Evolutionary conservation across 495 filamentous ascomycete genomes (phyloP), one percentile per base, ranked within the genome.

Genomic region (Bacidia gigantensis): DNA sequence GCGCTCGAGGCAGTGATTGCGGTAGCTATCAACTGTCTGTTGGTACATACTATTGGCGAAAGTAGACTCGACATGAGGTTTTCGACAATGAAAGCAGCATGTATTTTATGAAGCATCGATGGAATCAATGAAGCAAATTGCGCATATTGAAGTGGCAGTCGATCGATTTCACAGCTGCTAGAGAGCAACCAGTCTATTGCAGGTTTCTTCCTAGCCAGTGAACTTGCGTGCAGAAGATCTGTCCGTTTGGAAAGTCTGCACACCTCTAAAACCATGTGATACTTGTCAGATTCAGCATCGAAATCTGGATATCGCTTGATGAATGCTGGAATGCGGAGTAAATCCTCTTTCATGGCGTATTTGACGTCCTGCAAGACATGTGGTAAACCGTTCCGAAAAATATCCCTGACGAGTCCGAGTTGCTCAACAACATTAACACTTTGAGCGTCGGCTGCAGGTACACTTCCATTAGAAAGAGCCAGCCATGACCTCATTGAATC

Each of bases 101-200:
- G 84, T 17, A 90, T 57, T n/a, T 75, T 75, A 50, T 84, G 76
- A 3, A 85, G 66, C 7, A 96, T 80, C 0, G 82, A 80, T 0
- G 92, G 87, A 22, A 94, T 71, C 29, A 93, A 72, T 14, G 83
- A 69, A 1, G 80, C 84, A 52, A 94, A 78, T 22, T 80, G 70
- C 1, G 77, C 72, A 51, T 80, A 80, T 14, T 65, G 61, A 24
- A 73, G 64, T 0, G 87, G 82, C 1, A 87, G 65, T 22, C 62
- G 72, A 53, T 84, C 79, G 2, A 84, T 56, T 12, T 53, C 54
- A 53, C 69, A 73, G 10, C 67, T 54, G 2, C 50, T 39, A 2
- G 60, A 54, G 3, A 60, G 54, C n/a, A 58, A 12, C 11, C 46
- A 23, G 18, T 23, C 42, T 3, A 44, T 18, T 9, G 2, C 42